phyloP scores from a whole-genome alignment of 805 yeast genomes.

The Starmerella khaoyaiensis region DNA sequence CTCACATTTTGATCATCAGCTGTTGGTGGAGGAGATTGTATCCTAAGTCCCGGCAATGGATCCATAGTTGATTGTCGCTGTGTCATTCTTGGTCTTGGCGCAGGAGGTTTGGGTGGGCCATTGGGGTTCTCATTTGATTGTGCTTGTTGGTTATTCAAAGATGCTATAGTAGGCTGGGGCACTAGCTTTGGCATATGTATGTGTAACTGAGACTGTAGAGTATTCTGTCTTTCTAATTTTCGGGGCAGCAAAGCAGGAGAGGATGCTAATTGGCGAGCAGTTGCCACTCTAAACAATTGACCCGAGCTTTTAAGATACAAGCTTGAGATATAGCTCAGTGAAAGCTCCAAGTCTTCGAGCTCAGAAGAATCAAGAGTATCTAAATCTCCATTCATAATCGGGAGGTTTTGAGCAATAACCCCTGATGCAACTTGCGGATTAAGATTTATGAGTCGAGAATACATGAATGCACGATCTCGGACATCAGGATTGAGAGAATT shows the following conservation, averaged over 20 bases:
- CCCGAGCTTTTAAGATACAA: slow-evolving; percentile 72
- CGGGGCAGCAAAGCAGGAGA: slow-evolving; percentile 22
- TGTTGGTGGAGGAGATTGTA: slow-evolving; percentile 3
- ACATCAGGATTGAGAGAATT: slow-evolving; percentile 70
- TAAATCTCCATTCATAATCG: slow-evolving; percentile 51
- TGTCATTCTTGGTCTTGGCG: slow-evolving; percentile 1
- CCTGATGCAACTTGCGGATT: slow-evolving; percentile 33
- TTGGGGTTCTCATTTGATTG: neutral
- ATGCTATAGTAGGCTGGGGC: neutral
- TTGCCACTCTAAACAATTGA: slow-evolving; percentile 53
- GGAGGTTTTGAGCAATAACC: slow-evolving; percentile 49
- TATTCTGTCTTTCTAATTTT: slow-evolving; percentile 1
- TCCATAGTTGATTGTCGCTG: slow-evolving; percentile 7
- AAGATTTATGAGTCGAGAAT: slow-evolving; percentile 61
- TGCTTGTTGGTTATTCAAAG: neutral
- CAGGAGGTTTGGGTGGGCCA: slow-evolving; percentile 3
- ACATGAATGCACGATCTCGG: slow-evolving; percentile 72
- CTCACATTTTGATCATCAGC: slow-evolving; percentile 16
- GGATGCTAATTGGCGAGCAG: slow-evolving; percentile 13
- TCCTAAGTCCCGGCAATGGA: slow-evolving; percentile 8
- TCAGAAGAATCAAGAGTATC: slow-evolving; percentile 57
- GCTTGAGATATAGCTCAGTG: slow-evolving; percentile 71
- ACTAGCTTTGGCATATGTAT: neutral
- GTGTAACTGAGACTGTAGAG: neutral
- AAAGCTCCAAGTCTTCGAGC: slow-evolving; percentile 69